Evolutionary conservation across 2,329 filamentous ascomycete genomes (phyloP).

Genomic region (Sclerotinia sclerotiorum): DNA sequence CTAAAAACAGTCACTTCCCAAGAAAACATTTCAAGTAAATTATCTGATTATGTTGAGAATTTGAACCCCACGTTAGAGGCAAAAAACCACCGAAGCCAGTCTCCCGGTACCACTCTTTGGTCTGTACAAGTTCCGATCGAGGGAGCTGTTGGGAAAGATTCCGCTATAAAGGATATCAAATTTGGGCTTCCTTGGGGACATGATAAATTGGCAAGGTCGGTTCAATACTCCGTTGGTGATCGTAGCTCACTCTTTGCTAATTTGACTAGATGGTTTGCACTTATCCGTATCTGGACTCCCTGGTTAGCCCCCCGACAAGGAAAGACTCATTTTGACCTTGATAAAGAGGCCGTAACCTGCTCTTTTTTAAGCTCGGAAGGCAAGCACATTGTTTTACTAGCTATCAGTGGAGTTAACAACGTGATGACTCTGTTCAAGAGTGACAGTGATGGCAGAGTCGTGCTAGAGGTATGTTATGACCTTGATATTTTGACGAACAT

Average conservation of each 20-base stretch:
- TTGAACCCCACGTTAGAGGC: conserved; percentile 58
- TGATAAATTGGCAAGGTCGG: conserved; percentile 39
- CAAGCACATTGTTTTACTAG: conserved; percentile 73
- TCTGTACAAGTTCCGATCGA: conserved; percentile 58
- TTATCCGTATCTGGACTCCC: conserved; percentile 75
- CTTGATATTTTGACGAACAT: conserved; percentile 26
- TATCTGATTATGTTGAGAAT: conserved; percentile 53
- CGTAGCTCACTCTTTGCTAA: conserved; percentile 22
- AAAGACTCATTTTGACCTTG: conserved; percentile 61
- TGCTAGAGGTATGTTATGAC: conserved; percentile 55
- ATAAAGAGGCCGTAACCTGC: conserved; percentile 75
- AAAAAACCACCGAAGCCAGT: conserved; percentile 59
- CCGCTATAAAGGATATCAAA: conserved; percentile 50
- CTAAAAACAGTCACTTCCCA: conserved; percentile 45
- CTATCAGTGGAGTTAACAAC: conserved; percentile 71
- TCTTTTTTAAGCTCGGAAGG: conserved; percentile 75
- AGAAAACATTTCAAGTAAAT: conserved; percentile 32
- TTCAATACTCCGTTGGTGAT: not conserved
- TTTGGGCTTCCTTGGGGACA: conserved; percentile 41
- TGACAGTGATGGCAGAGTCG: conserved; percentile 62
- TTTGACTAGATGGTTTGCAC: conserved; percentile 67
- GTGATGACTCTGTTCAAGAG: conserved; percentile 69
- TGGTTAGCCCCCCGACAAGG: conserved; percentile 93
- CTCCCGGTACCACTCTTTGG: conserved; percentile 69
- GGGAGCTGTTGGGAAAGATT: conserved; percentile 56